A percentile compares a stretch with the other conserved stretches of the same genome.
phyloP scores from a whole-genome alignment of 2,329 filamentous ascomycete species.

The Setomelanomma holmii region DNA sequence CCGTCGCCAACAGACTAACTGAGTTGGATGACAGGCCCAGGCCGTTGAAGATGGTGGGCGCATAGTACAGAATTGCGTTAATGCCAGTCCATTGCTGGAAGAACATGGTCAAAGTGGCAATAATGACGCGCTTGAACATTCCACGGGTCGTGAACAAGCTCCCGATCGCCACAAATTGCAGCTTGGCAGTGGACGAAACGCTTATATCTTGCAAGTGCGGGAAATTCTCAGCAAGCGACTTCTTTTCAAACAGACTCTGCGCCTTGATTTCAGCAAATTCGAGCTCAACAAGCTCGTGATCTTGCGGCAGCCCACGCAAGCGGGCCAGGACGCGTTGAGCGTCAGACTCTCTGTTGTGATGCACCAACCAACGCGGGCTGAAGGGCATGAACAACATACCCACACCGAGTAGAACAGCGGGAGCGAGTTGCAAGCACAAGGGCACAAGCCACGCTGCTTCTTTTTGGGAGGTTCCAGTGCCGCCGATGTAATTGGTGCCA shows the following conservation, averaged over 20 bases:
- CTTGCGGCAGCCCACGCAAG: slow-evolving; percentile 67
- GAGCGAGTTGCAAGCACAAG: slow-evolving; percentile 72
- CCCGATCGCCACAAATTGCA: slow-evolving; percentile 70
- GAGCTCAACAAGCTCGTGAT: slow-evolving; percentile 73
- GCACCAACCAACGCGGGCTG: slow-evolving; percentile 76
- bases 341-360: slow-evolving; percentile 72
- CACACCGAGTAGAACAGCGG: slow-evolving; percentile 68
- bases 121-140: slow-evolving; percentile 70
- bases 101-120: slow-evolving; percentile 63
- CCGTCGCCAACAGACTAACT: slow-evolving; percentile 68
- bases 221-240: slow-evolving; percentile 70
- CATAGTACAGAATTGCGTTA: slow-evolving; percentile 56
- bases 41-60: slow-evolving; percentile 56
- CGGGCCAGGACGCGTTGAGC: slow-evolving; percentile 67
- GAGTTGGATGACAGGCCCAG: slow-evolving; percentile 55
- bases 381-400: slow-evolving; percentile 84
- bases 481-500: slow-evolving; percentile 56
- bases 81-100: slow-evolving; percentile 61
- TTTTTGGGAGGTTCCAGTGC: slow-evolving; percentile 64
- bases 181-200: slow-evolving; percentile 59
- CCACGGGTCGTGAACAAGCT: slow-evolving; percentile 69
- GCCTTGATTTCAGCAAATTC: slow-evolving; percentile 84
- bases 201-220: slow-evolving; percentile 68
- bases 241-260: slow-evolving; percentile 77
- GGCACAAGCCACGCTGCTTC: slow-evolving; percentile 78